Evolutionary conservation across 108 stramenopile genomes (phyloP).

Genomic region (Schizochytrium sp.): DNA sequence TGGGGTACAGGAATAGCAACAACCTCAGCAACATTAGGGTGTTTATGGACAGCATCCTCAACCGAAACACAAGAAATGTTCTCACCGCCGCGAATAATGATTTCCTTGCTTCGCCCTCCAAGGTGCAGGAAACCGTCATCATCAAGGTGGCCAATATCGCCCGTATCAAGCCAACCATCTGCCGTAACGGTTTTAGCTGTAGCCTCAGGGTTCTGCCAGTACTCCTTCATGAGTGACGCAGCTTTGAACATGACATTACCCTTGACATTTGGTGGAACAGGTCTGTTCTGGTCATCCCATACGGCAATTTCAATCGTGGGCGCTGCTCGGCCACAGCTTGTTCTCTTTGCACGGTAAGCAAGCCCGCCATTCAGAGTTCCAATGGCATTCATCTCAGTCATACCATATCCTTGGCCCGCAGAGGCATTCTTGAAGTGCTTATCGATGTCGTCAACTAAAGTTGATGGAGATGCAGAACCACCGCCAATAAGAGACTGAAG

Average conservation of each 20-base stretch:
- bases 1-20: not conserved
- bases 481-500: slow-evolving; percentile 25
- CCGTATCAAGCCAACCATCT: slow-evolving; percentile 86
- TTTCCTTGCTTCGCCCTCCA: slow-evolving; percentile 78
- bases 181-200: slow-evolving; percentile 83
- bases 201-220: slow-evolving; percentile 85
- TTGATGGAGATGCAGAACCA: slow-evolving; percentile 1
- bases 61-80: slow-evolving; percentile 63
- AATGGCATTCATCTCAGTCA: slow-evolving; percentile 61
- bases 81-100: slow-evolving; percentile 68
- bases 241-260: slow-evolving; percentile 59
- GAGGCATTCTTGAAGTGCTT: slow-evolving; percentile 52
- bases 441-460: slow-evolving; percentile 21
- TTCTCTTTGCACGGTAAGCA: not conserved
- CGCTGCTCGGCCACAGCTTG: slow-evolving; percentile 25
- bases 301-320: slow-evolving; percentile 15
- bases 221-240: slow-evolving; percentile 78
- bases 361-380: not conserved
- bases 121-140: slow-evolving; percentile 84
- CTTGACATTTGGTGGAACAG: not conserved
- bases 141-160: slow-evolving; percentile 85
- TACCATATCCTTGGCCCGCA: slow-evolving; percentile 57
- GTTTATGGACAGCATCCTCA: slow-evolving; percentile 62
- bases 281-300: slow-evolving; percentile 46
- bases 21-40: slow-evolving; percentile 59